phyloP scores from a whole-genome alignment of 768 basidiomycete genomes.

The Neoboletus magnificus region DNA sequence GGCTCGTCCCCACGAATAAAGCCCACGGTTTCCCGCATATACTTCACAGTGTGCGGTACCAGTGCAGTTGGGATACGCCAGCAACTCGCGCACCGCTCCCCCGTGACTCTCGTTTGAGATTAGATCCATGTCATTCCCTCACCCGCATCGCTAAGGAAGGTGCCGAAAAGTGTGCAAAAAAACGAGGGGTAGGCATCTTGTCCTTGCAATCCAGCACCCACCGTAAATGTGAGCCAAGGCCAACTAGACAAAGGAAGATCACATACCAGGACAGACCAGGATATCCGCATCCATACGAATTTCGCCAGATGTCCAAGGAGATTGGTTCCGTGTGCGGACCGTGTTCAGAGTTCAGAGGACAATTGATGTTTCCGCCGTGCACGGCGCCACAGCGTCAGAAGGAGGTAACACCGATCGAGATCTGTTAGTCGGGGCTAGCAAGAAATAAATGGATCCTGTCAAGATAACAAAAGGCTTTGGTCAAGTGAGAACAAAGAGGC shows the following conservation, averaged over 20 bases:
- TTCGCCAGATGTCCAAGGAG: neutral
- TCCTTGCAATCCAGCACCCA: neutral
- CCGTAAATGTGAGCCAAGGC: neutral
- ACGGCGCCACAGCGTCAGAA: slow-evolving; percentile 16
- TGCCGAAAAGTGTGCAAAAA: neutral
- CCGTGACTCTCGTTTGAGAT: neutral
- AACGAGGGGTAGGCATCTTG: neutral
- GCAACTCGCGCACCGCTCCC: slow-evolving; percentile 1
- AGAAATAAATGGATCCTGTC: neutral
- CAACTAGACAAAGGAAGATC: neutral
- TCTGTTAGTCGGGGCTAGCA: neutral
- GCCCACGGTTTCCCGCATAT: neutral
- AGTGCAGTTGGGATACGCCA: neutral
- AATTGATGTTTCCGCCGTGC: neutral
- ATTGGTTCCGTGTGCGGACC: neutral
- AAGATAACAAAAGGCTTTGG: neutral
- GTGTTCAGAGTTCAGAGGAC: neutral
- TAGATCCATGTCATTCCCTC: neutral
- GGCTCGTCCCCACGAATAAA: slow-evolving; percentile 9
- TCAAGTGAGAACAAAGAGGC: neutral
- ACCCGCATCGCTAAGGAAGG: neutral
- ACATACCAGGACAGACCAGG: neutral
- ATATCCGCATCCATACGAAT: neutral
- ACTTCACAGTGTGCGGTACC: neutral
- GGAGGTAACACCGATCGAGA: slow-evolving; percentile 6